Percentiles rank a stretch among this genome's conserved stretches.
phyloP scores from a whole-genome alignment of 1,284 basidiomycete genomes.

The Phylloboletellus chloephorus region DNA sequence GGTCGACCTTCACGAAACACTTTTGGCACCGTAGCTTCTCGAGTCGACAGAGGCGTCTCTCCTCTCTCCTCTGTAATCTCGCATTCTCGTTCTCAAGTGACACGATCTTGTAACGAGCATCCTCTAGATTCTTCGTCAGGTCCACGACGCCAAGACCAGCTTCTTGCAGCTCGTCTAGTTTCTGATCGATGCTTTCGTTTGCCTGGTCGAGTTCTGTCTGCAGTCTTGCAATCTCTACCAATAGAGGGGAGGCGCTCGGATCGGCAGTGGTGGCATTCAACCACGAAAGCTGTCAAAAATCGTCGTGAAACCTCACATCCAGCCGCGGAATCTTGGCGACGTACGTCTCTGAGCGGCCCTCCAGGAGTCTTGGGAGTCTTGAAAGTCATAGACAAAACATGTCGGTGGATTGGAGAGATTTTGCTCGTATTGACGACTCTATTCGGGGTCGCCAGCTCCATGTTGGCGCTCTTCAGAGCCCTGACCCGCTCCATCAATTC shows the following conservation, averaged over 20 bases:
- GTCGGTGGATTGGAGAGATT: constrained; percentile 68
- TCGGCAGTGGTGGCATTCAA: constrained; percentile 54
- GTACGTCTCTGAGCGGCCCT: constrained; percentile 68
- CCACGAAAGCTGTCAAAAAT: constrained; percentile 56
- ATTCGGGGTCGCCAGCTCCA: constrained; percentile 51
- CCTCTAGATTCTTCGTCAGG: constrained; percentile 64
- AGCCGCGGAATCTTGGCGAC: constrained; percentile 20
- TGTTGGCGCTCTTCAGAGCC: constrained; percentile 45
- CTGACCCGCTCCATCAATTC: constrained; percentile 66
- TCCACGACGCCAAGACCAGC: constrained; percentile 67
- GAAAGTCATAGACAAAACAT: constrained; percentile 61
- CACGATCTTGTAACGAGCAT: constrained; percentile 53
- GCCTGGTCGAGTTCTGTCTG: constrained; percentile 69
- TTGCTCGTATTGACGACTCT: constrained; percentile 48
- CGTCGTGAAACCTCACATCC: constrained; percentile 7
- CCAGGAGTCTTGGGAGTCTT: constrained; percentile 71
- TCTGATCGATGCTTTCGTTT: constrained; percentile 80
- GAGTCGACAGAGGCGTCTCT: constrained; percentile 53
- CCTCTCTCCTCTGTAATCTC: constrained; percentile 56
- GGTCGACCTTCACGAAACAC: constrained; percentile 57
- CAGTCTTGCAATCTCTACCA: constrained; percentile 60
- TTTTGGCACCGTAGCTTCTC: constrained; percentile 58
- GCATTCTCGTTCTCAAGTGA: constrained; percentile 64
- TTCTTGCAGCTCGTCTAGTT: constrained; percentile 75
- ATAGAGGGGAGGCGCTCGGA: constrained; percentile 47